Evolutionary conservation across 1,139 yeast genomes (phyloP).

Genomic region (Trichomonascaceae sp.): DNA sequence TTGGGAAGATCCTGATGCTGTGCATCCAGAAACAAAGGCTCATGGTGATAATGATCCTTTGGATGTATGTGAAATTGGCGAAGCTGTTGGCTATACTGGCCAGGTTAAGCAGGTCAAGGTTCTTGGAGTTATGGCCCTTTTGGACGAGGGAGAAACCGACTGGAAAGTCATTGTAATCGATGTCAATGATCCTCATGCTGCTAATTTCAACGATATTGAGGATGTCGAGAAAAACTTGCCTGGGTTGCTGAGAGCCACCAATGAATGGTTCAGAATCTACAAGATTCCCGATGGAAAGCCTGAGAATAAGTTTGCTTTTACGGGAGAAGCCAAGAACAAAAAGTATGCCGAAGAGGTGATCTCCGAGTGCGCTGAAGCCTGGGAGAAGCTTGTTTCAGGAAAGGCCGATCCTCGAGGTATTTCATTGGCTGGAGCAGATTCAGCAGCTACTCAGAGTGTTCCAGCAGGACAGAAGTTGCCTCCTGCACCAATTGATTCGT

Average conservation of each 20-base stretch:
- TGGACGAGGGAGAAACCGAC: conserved; percentile 97
- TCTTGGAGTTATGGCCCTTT: conserved; percentile 85
- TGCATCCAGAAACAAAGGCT: conserved; percentile 44
- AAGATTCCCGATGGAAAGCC: conserved; percentile 95
- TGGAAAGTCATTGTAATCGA: conserved; percentile 93
- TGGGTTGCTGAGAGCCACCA: conserved; percentile 75
- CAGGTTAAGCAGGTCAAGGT: conserved; percentile 81
- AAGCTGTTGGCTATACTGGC: conserved; percentile 58
- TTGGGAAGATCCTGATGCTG: conserved; percentile 70
- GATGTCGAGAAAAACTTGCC: conserved; percentile 85
- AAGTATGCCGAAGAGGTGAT: conserved; percentile 67
- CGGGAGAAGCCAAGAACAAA: conserved; percentile 71
- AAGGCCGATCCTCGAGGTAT: conserved; percentile 41
- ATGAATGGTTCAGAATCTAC: conserved; percentile 92
- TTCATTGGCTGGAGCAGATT: conserved; percentile 42
- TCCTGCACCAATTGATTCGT: conserved; percentile 93
- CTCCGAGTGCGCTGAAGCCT: conserved; percentile 63
- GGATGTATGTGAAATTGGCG: conserved; percentile 92
- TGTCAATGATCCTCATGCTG: conserved; percentile 71
- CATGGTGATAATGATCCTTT: conserved; percentile 95
- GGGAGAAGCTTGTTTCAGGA: conserved; percentile 58
- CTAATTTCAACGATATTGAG: conserved; percentile 65
- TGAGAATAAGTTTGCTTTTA: conserved; percentile 76
- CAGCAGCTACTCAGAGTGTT: conserved; percentile 42
- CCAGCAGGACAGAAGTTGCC: conserved; percentile 55